A percentile compares a stretch with the other conserved stretches of the same genome.
phyloP scores from a whole-genome alignment of 768 basidiomycete species.

The Amanita muscaria region DNA sequence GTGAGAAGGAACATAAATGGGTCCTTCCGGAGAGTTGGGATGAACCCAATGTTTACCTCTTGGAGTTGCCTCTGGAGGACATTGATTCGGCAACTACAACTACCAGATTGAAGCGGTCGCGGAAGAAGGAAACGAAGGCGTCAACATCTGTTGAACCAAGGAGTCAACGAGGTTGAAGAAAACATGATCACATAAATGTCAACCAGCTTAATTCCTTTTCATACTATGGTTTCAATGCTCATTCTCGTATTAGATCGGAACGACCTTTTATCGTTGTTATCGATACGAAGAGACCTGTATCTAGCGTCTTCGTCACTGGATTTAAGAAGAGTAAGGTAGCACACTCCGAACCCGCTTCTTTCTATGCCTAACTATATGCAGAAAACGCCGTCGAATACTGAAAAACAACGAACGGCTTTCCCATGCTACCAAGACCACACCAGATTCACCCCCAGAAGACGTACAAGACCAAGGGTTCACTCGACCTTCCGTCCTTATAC shows the following conservation, averaged over 20 bases:
- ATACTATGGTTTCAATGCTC: background rate
- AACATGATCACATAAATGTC: no score
- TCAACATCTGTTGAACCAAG: no score
- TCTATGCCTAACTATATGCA: no score
- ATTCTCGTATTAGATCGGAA: conserved; percentile 37
- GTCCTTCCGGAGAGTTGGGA: background rate
- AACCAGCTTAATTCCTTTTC: no score
- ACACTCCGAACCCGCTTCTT: no score
- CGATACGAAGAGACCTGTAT: no score
- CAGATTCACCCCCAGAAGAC: conserved; percentile 20
- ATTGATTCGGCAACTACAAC: background rate
- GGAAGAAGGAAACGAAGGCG: no score
- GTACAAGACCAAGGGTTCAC: conserved; percentile 97
- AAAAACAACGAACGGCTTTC: conserved; percentile 90
- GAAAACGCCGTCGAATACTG: no score
- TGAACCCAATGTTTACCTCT: background rate
- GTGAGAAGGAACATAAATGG: background rate
- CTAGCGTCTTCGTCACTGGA: conserved; percentile 60
- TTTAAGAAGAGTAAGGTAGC: conserved; percentile 68
- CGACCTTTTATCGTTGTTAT: conserved; percentile 56
- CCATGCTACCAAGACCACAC: conserved; percentile 50
- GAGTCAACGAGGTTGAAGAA: no score
- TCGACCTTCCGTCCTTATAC: conserved; percentile 85
- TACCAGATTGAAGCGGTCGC: background rate
- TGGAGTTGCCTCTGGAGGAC: background rate